phyloP scores from a whole-genome alignment of 2,329 filamentous ascomycete species.

The Arthroderma uncinatum region DNA sequence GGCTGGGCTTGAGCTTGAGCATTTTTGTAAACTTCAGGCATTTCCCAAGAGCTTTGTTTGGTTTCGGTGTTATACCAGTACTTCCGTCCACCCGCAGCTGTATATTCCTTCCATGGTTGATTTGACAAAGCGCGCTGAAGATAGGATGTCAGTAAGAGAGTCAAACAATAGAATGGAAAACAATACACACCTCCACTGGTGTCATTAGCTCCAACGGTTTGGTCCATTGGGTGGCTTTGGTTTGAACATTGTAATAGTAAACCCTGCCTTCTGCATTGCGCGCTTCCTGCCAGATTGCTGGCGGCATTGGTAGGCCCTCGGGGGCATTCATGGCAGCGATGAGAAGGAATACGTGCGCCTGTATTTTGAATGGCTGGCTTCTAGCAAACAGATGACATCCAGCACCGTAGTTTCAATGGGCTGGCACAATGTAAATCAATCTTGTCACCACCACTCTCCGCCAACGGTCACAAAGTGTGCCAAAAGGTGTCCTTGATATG shows the following conservation, averaged over 20 bases:
- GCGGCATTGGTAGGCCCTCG: slow-evolving; percentile 27
- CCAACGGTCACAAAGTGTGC: neutral
- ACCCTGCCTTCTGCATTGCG: slow-evolving; percentile 68
- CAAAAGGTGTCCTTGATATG: neutral
- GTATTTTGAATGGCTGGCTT: neutral
- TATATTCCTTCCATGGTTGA: slow-evolving; percentile 89
- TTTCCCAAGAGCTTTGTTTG: slow-evolving; percentile 87
- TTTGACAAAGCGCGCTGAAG: slow-evolving; percentile 63
- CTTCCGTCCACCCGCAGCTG: slow-evolving; percentile 70
- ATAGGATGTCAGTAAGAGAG: slow-evolving; percentile 12
- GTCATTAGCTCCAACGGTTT: slow-evolving; percentile 87
- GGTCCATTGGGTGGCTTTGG: slow-evolving; percentile 84
- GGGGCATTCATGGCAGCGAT: neutral
- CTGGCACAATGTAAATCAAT: neutral
- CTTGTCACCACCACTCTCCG: neutral
- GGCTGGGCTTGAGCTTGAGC: slow-evolving; percentile 51
- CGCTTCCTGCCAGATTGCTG: slow-evolving; percentile 65
- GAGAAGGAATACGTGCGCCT: neutral
- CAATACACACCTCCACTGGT: slow-evolving; percentile 55
- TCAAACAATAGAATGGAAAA: slow-evolving; percentile 10
- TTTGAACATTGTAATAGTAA: slow-evolving; percentile 84
- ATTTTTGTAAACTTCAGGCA: slow-evolving; percentile 71
- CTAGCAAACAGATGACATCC: neutral
- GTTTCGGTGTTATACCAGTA: slow-evolving; percentile 95
- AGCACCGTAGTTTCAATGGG: neutral